phyloP scores from a whole-genome alignment of 1,284 basidiomycete genomes.

The Ustilago xerochloae region DNA sequence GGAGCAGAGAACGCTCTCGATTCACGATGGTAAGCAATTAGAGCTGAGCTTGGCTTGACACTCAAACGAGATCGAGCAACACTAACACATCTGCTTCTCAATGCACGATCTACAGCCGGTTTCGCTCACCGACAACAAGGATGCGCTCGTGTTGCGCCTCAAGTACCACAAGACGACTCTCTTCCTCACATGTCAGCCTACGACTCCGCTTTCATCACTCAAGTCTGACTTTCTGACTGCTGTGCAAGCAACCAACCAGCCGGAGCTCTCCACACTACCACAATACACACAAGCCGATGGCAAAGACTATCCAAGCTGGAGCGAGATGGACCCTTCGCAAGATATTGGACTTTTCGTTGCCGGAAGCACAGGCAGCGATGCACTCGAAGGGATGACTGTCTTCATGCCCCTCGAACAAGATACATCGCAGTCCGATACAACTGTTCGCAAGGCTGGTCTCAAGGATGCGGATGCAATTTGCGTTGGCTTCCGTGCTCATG shows the following conservation, averaged over 20 bases:
- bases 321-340: constrained; percentile 20
- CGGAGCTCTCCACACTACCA: constrained; percentile 22
- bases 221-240: constrained; percentile 33
- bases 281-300: constrained; percentile 25
- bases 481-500: constrained; percentile 39
- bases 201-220: constrained; percentile 20
- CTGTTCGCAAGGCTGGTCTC: constrained; percentile 43
- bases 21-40: neutral
- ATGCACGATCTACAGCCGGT: constrained; percentile 14
- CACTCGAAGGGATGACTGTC: constrained; percentile 28
- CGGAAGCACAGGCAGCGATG: constrained; percentile 21
- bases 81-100: no score
- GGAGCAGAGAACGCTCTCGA: neutral
- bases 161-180: constrained; percentile 48
- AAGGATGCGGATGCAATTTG: constrained; percentile 43
- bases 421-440: constrained; percentile 5
- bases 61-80: no score
- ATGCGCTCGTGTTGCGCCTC: constrained; percentile 39
- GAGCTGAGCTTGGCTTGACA: neutral
- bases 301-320: constrained; percentile 33
- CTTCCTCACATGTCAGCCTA: constrained; percentile 37
- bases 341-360: constrained; percentile 45
- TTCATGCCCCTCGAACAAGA: constrained; percentile 47
- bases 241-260: constrained; percentile 27
- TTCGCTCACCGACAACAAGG: constrained; percentile 33